Evolutionary conservation across 768 basidiomycete species (phyloP).

Genomic region (Leccinum barrowsii): DNA sequence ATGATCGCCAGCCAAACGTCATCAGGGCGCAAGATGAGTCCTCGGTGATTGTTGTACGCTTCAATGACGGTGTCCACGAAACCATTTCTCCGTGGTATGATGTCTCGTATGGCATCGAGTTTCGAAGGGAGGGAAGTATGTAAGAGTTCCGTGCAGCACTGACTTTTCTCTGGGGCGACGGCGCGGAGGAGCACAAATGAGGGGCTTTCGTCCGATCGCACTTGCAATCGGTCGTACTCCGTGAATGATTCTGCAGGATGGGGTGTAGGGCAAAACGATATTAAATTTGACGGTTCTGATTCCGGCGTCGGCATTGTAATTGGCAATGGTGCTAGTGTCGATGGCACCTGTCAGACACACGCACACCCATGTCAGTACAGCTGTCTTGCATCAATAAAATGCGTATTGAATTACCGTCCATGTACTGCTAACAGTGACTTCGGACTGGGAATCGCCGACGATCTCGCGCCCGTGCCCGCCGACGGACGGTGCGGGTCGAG

Average conservation of each 20-base stretch:
- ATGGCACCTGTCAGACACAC: slow-evolving; percentile 8
- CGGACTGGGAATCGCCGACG: slow-evolving; percentile 6
- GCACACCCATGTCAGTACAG: background rate
- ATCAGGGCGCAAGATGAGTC: slow-evolving; percentile 44
- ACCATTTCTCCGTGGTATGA: slow-evolving; percentile 31
- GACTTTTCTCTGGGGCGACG: slow-evolving; percentile 21
- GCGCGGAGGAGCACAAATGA: slow-evolving; percentile 19
- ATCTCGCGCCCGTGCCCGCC: background rate
- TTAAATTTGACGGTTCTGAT: background rate
- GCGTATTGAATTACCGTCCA: slow-evolving; percentile 17
- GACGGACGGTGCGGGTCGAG: background rate
- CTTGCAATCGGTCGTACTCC: slow-evolving; percentile 27
- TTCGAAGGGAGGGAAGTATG: slow-evolving; percentile 26
- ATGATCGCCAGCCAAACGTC: slow-evolving; percentile 43
- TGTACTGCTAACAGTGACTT: background rate
- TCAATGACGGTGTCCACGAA: slow-evolving; percentile 35
- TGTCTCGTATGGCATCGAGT: slow-evolving; percentile 23
- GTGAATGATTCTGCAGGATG: slow-evolving; percentile 28
- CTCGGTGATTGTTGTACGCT: slow-evolving; percentile 34
- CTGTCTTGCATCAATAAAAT: background rate
- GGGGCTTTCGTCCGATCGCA: slow-evolving; percentile 21
- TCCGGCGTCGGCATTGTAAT: background rate
- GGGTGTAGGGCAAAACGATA: slow-evolving; percentile 24
- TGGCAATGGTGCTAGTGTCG: background rate
- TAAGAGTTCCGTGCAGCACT: slow-evolving; percentile 23